Base-by-base conservation (phyloP, 139 green algal species). In the Dunaliella primolecta region DNA sequence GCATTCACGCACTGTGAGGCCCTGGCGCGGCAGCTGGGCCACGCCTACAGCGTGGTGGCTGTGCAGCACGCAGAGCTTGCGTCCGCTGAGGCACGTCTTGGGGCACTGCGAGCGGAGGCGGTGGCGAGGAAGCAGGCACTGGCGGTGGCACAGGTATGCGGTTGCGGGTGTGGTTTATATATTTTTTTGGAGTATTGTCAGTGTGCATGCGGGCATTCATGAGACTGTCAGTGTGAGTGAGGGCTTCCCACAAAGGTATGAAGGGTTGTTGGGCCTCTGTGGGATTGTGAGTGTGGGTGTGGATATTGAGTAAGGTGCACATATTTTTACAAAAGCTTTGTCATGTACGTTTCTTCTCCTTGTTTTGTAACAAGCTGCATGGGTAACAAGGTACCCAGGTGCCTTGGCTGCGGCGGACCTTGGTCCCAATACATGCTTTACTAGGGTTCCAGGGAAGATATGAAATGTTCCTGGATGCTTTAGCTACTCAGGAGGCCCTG, bases 1-100 rank as follows among this genome's bases (percentile, higher is more conserved):
- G 84, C 78, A 29, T 88, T 88, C 34, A 37, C 80, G 11, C 36
- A 75, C 21, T 81, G 83, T 25, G 70, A 27, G 11, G 78, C 77
- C 80, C 38, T 85, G 27, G 37, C 84, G 71, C 78, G 29, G 71
- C 84, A 81, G 35, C 23, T 81, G 23, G 15, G 35, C n/a, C n/a
- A 80, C 46, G 46, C 46, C 7, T 15, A 25, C 46, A 7, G 46
- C 7, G 46, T 64, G 46, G 46, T 64, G 46, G 7, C 46, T 15
- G 15, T 7, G 7, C 46, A 64, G 46, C 46, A 64, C 7, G 46
- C 46, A 64, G 46, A 64, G 7, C 46, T 64, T 64, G 46, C 46
- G 15, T 7, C 46, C 15, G 46, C 7, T 64, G 46, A 64, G 15
- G 46, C 46, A 64, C 46, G 15, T 7, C 46, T 64, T 7, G 46